Evolutionary conservation across 371 early-diverging fungal species (phyloP).

Genomic region (Mortierella sp.): DNA sequence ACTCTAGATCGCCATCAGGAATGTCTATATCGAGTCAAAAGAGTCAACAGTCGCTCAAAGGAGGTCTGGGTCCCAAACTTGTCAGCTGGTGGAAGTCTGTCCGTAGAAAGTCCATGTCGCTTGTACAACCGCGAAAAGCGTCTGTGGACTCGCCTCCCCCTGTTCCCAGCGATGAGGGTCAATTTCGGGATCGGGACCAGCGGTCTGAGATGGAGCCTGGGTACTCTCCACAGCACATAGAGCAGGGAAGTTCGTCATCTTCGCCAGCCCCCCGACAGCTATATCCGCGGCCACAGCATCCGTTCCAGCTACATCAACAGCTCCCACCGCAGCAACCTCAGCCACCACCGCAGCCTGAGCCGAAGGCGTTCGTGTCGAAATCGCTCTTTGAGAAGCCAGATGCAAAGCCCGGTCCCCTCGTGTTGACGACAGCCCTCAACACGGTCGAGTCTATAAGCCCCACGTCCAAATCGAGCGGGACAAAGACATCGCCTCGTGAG

Average conservation of each 20-base stretch:
- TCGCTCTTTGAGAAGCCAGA: constrained; percentile 47
- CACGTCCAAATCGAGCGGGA: constrained; percentile 23
- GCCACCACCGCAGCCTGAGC: constrained; percentile 11
- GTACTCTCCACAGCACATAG: background rate
- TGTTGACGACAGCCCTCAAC: constrained; percentile 43
- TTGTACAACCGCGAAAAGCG: constrained; percentile 40
- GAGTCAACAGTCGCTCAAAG: constrained; percentile 53
- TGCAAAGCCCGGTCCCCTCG: constrained; percentile 27
- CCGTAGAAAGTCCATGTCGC: constrained; percentile 52
- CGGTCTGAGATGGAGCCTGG: background rate
- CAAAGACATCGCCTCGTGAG: constrained; percentile 42
- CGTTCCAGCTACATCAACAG: background rate
- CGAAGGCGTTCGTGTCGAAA: constrained; percentile 22
- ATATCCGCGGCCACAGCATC: background rate
- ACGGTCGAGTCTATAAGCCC: constrained; percentile 33
- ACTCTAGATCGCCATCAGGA: constrained; percentile 48
- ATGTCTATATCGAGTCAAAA: constrained; percentile 53
- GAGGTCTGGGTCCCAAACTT: constrained; percentile 51
- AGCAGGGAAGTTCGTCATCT: background rate
- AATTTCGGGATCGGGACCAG: constrained; percentile 2
- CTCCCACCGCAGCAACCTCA: background rate
- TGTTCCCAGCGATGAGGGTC: background rate
- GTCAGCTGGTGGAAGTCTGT: constrained; percentile 59
- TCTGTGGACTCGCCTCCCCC: constrained; percentile 20
- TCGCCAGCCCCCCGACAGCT: background rate